These are phyloP conservation scores for Crithidia acanthocephali DNA, from an alignment of 208 protist species.

Conservation along the genomic window DNA sequence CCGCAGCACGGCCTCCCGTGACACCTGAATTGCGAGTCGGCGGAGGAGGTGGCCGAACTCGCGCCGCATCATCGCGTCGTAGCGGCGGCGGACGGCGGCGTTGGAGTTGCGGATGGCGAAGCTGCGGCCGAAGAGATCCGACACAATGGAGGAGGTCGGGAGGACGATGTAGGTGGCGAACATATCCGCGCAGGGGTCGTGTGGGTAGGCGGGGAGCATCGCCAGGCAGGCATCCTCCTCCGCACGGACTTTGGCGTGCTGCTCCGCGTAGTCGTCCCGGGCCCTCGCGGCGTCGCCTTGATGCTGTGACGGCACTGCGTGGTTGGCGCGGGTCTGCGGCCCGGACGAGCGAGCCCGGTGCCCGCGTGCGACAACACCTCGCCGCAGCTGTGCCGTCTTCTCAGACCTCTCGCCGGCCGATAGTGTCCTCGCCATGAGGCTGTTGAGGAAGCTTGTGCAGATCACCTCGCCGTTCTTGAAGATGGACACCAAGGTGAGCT, in stretches of 20 bases:
- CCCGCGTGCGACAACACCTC: background rate
- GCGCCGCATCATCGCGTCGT: conserved; percentile 46
- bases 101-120: conserved; percentile 69
- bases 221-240: conserved; percentile 26
- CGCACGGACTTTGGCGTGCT: conserved; percentile 12
- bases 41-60: conserved; percentile 43
- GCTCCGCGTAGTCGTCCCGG: conserved; percentile 18
- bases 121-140: conserved; percentile 64
- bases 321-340: background rate
- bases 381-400: background rate
- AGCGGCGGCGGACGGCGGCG: conserved; percentile 41
- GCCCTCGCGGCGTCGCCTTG: background rate
- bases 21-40: conserved; percentile 38
- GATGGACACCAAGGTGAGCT: conserved; percentile 70
- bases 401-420: conserved; percentile 12
- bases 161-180: conserved; percentile 69
- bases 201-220: conserved; percentile 24
- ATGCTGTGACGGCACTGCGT: background rate
- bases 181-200: conserved; percentile 42
- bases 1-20: conserved; percentile 33
- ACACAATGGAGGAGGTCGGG: conserved; percentile 59
- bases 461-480: conserved; percentile 72
- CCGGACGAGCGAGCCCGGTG: conserved; percentile 5
- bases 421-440: conserved; percentile 30
- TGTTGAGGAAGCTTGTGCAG: conserved; percentile 65